Base-by-base conservation (phyloP, 192 early-diverging fungal genomes). In the Linnemannia hyalina region DNA sequence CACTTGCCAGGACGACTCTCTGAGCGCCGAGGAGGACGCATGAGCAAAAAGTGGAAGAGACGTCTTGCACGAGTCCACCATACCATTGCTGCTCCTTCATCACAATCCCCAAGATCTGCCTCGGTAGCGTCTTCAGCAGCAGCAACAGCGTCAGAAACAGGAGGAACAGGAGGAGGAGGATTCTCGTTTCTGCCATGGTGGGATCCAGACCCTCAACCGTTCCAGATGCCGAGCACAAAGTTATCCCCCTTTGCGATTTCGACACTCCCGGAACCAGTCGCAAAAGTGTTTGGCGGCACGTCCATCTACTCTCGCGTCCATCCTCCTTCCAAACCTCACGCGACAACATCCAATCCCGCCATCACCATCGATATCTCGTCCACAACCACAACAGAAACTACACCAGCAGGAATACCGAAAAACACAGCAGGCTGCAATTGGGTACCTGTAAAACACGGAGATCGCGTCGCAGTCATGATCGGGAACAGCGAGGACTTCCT, bases 391-490 rank as follows among this genome's bases (percentile, higher is more conserved):
- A 47, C 44, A 46, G 69, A 32, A 36, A 7, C 40, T 15, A 35
- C 35, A 73, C 36, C 42, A 15, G 20, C 42, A 40, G 20, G 35
- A 54, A 32, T 32, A 11, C 22, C 38, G 1, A 78, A 22, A 15
- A 36, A 86, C 35, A 78, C 63, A 1, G 72, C 80, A 36, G 84
- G 84, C 6, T 86, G 84, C 38, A 68, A 68, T n/a, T 86, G 84
- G 84, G 76, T 81, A 0, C 71, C 74, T 26, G 84, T 86, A 3
- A 70, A 52, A 10, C 32, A 40, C 1, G 79, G 84, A 20, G 84
- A 86, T 40, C 75, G 84, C 8, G 60, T 86, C 8, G 84, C 84
- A 35, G 84, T 86, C 16, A 86, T 86, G 84, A 86, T 86, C 22
- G 84, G 84, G 3, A 86, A 75, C 8, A 81, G 84, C 32, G 57